A percentile compares a stretch with the other conserved stretches of the same genome.
Evolutionary conservation across 2,329 filamentous ascomycete species (phyloP).

Genomic region (Colletotrichum cuscutae): DNA sequence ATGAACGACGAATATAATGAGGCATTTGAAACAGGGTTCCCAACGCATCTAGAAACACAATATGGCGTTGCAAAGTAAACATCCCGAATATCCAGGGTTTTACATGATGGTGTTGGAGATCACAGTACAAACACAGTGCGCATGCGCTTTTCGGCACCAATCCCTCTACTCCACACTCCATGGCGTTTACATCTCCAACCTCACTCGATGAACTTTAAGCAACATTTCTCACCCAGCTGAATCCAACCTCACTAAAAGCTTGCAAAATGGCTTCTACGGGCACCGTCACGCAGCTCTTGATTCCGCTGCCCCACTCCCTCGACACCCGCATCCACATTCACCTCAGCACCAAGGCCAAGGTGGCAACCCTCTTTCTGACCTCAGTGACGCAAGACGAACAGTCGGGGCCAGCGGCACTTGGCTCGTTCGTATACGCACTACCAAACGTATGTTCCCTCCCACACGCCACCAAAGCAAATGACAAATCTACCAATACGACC

Average conservation of each 20-base stretch:
- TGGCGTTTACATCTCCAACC: constrained; percentile 17
- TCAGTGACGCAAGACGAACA: constrained; percentile 65
- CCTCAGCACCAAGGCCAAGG: constrained; percentile 67
- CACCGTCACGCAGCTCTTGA: constrained; percentile 58
- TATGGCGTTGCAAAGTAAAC: background rate
- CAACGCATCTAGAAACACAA: background rate
- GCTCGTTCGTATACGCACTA: constrained; percentile 93
- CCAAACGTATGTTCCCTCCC: constrained; percentile 74
- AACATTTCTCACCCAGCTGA: background rate
- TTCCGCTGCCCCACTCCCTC: constrained; percentile 68
- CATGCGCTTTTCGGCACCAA: background rate
- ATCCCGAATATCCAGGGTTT: background rate
- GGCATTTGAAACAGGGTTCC: too few species aligned
- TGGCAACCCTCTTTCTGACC: constrained; percentile 69
- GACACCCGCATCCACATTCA: constrained; percentile 72
- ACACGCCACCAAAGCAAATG: background rate
- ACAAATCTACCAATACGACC: background rate
- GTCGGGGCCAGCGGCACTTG: constrained; percentile 68
- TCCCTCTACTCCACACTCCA: background rate
- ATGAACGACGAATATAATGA: background rate
- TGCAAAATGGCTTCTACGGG: constrained; percentile 37
- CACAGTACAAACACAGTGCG: constrained; percentile 6
- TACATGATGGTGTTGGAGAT: background rate
- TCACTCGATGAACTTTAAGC: background rate
- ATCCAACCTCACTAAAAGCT: background rate